phyloP scores from a whole-genome alignment of 148 eudicot species.

The Vaccinium corymbosum region DNA sequence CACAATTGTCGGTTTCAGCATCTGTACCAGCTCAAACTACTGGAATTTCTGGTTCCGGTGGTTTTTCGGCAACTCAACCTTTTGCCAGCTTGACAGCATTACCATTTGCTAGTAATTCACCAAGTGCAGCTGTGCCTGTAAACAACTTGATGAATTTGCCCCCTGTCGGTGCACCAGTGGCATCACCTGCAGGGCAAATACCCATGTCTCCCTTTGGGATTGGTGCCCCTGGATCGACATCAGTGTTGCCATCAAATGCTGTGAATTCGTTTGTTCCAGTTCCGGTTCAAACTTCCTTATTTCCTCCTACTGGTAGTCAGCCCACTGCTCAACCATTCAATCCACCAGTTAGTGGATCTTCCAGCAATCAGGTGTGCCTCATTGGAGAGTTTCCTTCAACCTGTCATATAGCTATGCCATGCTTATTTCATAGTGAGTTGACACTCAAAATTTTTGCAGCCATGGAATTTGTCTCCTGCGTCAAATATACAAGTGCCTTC shows the following conservation, averaged over 20 bases:
- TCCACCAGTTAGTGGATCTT: constrained; percentile 29
- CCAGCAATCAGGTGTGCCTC: constrained; percentile 40
- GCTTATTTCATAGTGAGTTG: not conserved
- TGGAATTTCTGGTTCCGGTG: constrained; percentile 20
- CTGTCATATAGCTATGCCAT: not conserved
- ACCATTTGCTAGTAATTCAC: constrained; percentile 27
- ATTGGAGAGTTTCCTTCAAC: not conserved
- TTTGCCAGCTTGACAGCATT: constrained; percentile 30
- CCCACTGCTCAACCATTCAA: constrained; percentile 30
- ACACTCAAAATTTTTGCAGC: not conserved
- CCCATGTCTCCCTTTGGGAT: constrained; percentile 9
- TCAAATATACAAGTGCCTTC: constrained; percentile 28
- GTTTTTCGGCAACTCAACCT: constrained; percentile 20
- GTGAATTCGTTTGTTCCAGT: constrained; percentile 30
- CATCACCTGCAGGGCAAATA: constrained; percentile 20
- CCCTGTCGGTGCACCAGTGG: constrained; percentile 28
- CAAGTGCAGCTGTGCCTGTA: constrained; percentile 21
- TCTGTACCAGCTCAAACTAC: constrained; percentile 31
- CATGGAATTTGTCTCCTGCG: constrained; percentile 15
- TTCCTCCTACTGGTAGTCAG: constrained; percentile 30
- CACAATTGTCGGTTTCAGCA: constrained; percentile 58
- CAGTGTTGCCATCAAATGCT: constrained; percentile 41
- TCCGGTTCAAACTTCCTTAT: constrained; percentile 37
- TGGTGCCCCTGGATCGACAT: constrained; percentile 17
- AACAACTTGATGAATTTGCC: constrained; percentile 23